Evolutionary conservation across 768 basidiomycete genomes (phyloP), one percentile per base, ranked within the genome.

Genomic region (Psilocybe azurescens): DNA sequence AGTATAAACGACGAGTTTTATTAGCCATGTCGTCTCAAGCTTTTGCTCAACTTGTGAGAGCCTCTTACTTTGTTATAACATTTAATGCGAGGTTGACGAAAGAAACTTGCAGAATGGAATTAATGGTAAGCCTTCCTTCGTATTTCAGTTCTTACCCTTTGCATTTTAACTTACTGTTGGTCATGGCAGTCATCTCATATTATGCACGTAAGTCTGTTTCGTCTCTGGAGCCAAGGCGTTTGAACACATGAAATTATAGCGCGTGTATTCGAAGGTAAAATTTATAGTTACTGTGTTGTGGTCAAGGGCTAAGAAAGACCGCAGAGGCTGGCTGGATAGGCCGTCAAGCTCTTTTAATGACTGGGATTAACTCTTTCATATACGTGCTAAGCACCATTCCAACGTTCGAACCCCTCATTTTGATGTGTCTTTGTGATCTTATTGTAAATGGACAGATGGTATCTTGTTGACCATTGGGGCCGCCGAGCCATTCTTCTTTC

Each of bases 21-120:
- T 85, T 98, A 50, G 96, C 96, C 14, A 96, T 96, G 93, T 93
- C 91, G 18, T 94, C 94, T 58, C 96, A 97, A 74, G 92, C 93
- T 46, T 97, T 97, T 75, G 96, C 96, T 47, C 96, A 97, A 72
- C 79, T 97, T 70, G 95, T 94, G 65, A 62, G 93, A 36, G 33
- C 33, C 11, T 81, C 5, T 49, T 66, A 36, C 44, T 59, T 38
- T 47, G 14, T 58, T 10, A 28, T 20, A 49, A 55, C 46, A 16
- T 53, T 30, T 59, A 53, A 30, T 60, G 24, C 58, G 57, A 56
- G 41, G 56, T 63, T 70, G 47, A 65, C 54, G 38, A 41, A 36
- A 55, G 50, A 38, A 14, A 24, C 38, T 60, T 63, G 7, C 53
- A 97, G 94, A 97, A 97, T 73, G 96, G 95, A 62, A 98, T 97